Evolutionary conservation across 148 eudicot genomes (phyloP), one percentile per base, ranked within the genome.

Genomic region (Nyssa sinensis): DNA sequence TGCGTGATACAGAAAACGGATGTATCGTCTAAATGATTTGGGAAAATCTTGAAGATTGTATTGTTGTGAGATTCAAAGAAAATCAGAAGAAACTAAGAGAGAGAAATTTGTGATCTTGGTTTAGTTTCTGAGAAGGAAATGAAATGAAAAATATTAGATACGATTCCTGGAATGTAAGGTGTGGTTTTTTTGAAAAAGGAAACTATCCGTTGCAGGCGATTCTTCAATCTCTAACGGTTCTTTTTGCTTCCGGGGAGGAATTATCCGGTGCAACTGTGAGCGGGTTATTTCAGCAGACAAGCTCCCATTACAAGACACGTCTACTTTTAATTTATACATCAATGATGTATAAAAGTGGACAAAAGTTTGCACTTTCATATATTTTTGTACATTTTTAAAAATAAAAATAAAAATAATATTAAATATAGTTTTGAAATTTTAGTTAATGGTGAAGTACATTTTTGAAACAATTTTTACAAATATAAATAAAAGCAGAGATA

Each of bases 161-260:
- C 12, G 27, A 28, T 32, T 66, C 29, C 49, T 51, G 67, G 3
- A 17, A 33, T 10, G 24, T 23, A 23, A 32, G n/a, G 32, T 9
- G 19, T 21, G 34, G 5, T 67, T 57, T 44, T 32, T 37, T 14
- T 24, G 41, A 37, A 65, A 35, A 27, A 64, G 64, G 21, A 64
- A 83, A 82, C 76, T 89, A 85, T 73, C 93, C 93, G 93, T 89
- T 89, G 57, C 67, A 66, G 34, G 69, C 71, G 77, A 17, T 39
- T 65, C 28, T 47, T 23, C 31, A 25, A 72, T 49, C 63, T 62
- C 81, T 73, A 86, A 86, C 90, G 90, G 87, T 74, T 81, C 75
- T 62, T 75, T 84, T 77, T 55, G 51, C 11, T 62, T 28, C 62
- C n/a, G 27, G 31, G 19, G 47, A 29, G 68, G 51, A 2, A 60